Evolutionary conservation across 164 flowering plant genomes (phyloP), one percentile per base, ranked within the genome.

Genomic region (Vitis rotundifolia): DNA sequence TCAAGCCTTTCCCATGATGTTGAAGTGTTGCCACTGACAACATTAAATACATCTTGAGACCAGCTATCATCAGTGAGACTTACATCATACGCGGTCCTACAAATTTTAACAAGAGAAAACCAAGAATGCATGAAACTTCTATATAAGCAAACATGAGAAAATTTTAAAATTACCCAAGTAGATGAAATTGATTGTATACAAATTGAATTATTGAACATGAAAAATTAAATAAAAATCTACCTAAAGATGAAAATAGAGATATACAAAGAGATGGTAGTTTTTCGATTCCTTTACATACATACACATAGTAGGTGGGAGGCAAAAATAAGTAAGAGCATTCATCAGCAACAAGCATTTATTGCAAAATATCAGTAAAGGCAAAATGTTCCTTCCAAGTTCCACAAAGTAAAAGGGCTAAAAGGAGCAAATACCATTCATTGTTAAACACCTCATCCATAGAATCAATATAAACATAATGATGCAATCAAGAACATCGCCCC

Each of bases 11-110:
- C 98, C 98, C 98, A 95, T 62, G 93, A 83, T 57, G 68, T 79
- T 53, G 99, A 88, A 71, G 84, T 86, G 82, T 87, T 90, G 5
- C 98, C 98, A 73, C 79, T 79, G 70, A 88, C 87, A 47, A 91
- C 53, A 56, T 82, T 82, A 75, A 92, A 92, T 15, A 73, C 10
- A 59, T 90, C 94, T 64, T 68, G 70, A 49, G 89, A 73, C 99
- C 98, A 95, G 76, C 79, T 87, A 84, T 85, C 88, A 74, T 95
- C 99, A 59, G 54, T 72, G 28, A 95, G 86, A 68, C 80, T 87
- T 29, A 93, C 88, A 86, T 95, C 99, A 76, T 90, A 93, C 12
- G 90, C 98, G 37, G 96, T 84, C 85, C 99, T 95, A 91, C 7
- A 59, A 55, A 59, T 28, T 47, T 11, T 19, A 57, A 29, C 11